Percentiles rank a stretch among this genome's conserved stretches.
Conservation (phyloP, 768 basidiomycete species). For the Austroboletus festivus region DNA sequence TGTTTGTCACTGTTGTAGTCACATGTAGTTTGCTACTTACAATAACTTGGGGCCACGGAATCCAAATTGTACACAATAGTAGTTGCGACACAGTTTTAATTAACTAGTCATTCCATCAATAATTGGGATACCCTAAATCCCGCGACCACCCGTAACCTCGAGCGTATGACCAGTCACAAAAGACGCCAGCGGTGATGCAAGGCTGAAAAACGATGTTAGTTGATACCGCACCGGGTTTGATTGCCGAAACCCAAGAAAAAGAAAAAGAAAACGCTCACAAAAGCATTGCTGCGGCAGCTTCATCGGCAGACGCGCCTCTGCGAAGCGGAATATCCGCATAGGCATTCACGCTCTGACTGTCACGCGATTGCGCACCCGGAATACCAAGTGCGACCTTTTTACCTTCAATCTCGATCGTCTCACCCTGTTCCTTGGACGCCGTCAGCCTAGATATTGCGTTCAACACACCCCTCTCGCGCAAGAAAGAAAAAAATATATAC, state of each 20-base stretch:
- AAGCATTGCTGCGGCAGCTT: conserved; percentile 70
- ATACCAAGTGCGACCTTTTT: conserved; percentile 83
- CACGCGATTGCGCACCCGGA: conserved; percentile 49
- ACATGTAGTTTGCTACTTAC: too few species aligned
- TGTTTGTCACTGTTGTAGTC: too few species aligned
- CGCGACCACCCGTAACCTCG: conserved; percentile 79
- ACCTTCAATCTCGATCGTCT: conserved; percentile 72
- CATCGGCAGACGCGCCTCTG: conserved; percentile 66
- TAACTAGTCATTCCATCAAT: too few species aligned
- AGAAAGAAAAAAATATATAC: conserved; percentile 29
- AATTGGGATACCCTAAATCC: conserved; percentile 50
- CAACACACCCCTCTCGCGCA: neutral
- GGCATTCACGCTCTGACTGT: conserved; percentile 36
- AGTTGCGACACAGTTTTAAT: too few species aligned
- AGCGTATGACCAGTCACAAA: conserved; percentile 83
- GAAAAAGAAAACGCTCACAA: conserved; percentile 66
- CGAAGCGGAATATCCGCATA: conserved; percentile 61
- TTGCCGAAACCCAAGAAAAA: too few species aligned
- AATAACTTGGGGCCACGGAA: too few species aligned
- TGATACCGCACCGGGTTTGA: neutral
- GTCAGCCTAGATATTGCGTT: conserved; percentile 51
- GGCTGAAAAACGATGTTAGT: conserved; percentile 37
- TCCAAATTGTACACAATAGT: too few species aligned
- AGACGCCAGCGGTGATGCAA: conserved; percentile 73
- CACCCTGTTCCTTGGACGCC: conserved; percentile 74